Evolutionary conservation across 2,329 filamentous ascomycete species (phyloP), one percentile per base, ranked within the genome.

Genomic region (Aspergillus neotritici): DNA sequence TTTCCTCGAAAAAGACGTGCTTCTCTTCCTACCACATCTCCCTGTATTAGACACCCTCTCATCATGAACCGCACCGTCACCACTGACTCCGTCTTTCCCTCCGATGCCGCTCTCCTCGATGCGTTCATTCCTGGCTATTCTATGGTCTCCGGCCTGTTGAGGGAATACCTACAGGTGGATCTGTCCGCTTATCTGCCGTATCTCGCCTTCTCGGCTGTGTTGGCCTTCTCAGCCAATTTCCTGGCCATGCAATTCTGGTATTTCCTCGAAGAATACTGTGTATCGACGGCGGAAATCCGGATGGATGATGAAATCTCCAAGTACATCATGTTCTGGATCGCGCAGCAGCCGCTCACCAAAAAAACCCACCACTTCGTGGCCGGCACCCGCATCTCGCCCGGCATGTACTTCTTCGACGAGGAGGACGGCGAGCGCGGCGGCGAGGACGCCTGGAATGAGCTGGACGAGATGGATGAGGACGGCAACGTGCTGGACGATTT

Each of bases 291-390:
- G 13, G 78, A 83, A 52, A 77, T 87, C 31, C 75, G 80, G 34
- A 74, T 78, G 21, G 82, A 86, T 44, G 84, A 87, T 53, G 83
- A 87, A 59, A 78, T 84, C 44, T 87, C 85, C 68, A 82, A 82
- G 57, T 84, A 85, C 55, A 56, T 86, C 32, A 85, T 86, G 80
- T 73, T 72, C 17, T 87, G 83, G 83, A 74, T 86, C 2, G 74
- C 82, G 2, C 65, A 70, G 29, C 83, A 87, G 61, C 62, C 67
- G 3, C 85, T 86, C 51, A 73, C 80, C 14, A 73, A 76, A 47
- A 66, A 69, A 4, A 77, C 81, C 0, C 78, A 79, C 11, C 74
- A 74, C 34, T 83, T 85, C 50, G 73, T 86, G 9, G 83, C 79
- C 32, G 83, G 82, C 56, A 83, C 80, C 5, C 78, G 77, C 53